These are phyloP conservation scores for Batrachochytrium dendrobatidis DNA, from an alignment of 371 early-diverging fungal species.

Conservation along the genomic window DNA sequence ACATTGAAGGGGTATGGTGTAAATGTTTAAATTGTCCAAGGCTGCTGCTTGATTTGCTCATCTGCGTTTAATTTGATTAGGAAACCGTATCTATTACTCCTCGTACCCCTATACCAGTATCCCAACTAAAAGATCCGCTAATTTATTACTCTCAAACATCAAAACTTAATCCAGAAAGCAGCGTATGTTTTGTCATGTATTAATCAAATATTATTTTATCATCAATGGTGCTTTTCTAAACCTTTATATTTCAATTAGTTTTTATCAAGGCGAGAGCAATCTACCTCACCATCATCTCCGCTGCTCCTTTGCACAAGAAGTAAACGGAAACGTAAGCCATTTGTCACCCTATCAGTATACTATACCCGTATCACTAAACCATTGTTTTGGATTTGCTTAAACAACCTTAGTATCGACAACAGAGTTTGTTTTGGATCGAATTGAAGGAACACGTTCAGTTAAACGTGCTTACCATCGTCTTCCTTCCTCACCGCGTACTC, in stretches of 20 bases:
- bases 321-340: slow-evolving; percentile 1
- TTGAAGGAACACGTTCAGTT: background rate
- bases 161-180: slow-evolving; percentile 1
- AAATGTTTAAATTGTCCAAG: too few species aligned
- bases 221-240: too few species aligned
- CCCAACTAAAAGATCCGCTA: background rate
- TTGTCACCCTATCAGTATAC: too few species aligned
- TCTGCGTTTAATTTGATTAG: too few species aligned
- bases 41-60: too few species aligned
- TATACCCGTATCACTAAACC: too few species aligned
- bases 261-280: background rate
- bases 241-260: background rate
- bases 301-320: background rate
- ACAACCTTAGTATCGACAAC: background rate
- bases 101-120: background rate
- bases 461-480: background rate
- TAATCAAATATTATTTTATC: too few species aligned
- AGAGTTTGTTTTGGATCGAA: background rate
- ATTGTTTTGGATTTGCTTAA: too few species aligned
- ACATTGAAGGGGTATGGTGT: too few species aligned
- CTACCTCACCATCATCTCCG: background rate
- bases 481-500: background rate
- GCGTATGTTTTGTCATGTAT: too few species aligned
- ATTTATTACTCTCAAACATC: background rate
- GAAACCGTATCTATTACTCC: background rate